Percentiles rank a stretch among this genome's conserved stretches.
Evolutionary conservation across 2,329 filamentous ascomycete species (phyloP).

Genomic region (Myriosclerotinia scirpicola): DNA sequence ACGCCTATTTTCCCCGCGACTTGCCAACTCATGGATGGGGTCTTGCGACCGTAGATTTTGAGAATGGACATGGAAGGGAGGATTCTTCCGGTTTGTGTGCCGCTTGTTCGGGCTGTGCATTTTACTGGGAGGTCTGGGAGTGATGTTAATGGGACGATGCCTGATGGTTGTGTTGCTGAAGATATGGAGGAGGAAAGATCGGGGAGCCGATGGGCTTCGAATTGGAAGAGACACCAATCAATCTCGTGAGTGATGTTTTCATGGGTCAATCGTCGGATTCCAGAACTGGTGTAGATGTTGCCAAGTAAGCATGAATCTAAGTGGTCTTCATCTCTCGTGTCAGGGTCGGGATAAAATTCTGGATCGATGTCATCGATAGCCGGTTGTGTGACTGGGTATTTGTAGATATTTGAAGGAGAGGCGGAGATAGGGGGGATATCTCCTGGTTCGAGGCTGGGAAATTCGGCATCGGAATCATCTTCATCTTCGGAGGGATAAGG

Average conservation of each 20-base stretch:
- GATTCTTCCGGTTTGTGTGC: conserved; percentile 76
- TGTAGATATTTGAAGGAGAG: conserved; percentile 62
- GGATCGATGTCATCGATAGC: conserved; percentile 85
- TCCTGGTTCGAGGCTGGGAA: conserved; percentile 61
- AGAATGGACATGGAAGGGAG: conserved; percentile 77
- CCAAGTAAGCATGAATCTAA: conserved; percentile 79
- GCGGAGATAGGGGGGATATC: conserved; percentile 78
- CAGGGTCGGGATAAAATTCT: conserved; percentile 75
- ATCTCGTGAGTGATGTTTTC: conserved; percentile 82
- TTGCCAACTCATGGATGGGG: conserved; percentile 72
- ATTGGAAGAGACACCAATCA: conserved; percentile 90
- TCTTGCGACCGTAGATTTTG: conserved; percentile 80
- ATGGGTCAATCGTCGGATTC: conserved; percentile 73
- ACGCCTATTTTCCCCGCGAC: conserved; percentile 60
- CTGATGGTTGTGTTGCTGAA: conserved; percentile 52
- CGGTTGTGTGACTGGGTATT: conserved; percentile 84
- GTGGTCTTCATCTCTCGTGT: conserved; percentile 73
- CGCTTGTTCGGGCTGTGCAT: conserved; percentile 84
- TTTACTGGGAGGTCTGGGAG: conserved; percentile 79
- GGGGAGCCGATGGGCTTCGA: conserved; percentile 69
- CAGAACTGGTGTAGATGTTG: conserved; percentile 84
- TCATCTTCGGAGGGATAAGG: conserved; percentile 41
- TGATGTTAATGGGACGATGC: conserved; percentile 57
- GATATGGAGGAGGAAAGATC: conserved; percentile 65
- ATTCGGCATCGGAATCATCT: conserved; percentile 51